Evolutionary conservation across 371 early-diverging fungal genomes (phyloP).

Genomic region (Saksenaea vasiformis): DNA sequence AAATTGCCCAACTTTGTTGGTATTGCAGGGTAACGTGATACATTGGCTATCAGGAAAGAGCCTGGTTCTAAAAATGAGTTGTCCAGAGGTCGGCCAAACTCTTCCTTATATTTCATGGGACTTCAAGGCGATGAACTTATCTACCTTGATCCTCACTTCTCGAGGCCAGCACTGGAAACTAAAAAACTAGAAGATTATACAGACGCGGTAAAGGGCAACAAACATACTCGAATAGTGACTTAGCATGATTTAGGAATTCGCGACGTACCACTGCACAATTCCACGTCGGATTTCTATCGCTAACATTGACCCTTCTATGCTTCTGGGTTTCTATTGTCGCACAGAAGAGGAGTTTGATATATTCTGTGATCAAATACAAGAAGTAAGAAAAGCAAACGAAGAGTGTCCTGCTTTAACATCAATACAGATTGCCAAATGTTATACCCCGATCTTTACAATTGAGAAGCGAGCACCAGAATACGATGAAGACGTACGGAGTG

Average conservation of each 20-base stretch:
- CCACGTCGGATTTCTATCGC: conserved; percentile 74
- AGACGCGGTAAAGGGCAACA: conserved; percentile 34
- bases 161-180: conserved; percentile 68
- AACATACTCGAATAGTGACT: background rate
- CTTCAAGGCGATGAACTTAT: conserved; percentile 80
- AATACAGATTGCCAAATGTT: conserved; percentile 40
- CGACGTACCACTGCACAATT: conserved; percentile 80
- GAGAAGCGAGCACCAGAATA: conserved; percentile 69
- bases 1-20: conserved; percentile 81
- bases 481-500: conserved; percentile 59
- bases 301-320: conserved; percentile 90
- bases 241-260: conserved; percentile 56
- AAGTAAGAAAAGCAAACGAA: conserved; percentile 31
- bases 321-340: conserved; percentile 86
- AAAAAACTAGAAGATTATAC: conserved; percentile 54
- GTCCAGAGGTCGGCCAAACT: conserved; percentile 85
- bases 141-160: conserved; percentile 94
- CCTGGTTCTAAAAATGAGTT: background rate
- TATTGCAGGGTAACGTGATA: conserved; percentile 75
- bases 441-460: conserved; percentile 68
- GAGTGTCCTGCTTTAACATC: background rate
- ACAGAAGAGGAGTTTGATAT: conserved; percentile 64
- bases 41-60: conserved; percentile 13
- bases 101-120: conserved; percentile 92
- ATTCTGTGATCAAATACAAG: conserved; percentile 56